Percentiles rank a stretch among this genome's conserved stretches.
phyloP scores from a whole-genome alignment of 2,329 filamentous ascomycete species.

The Lachnum nothofagi region DNA sequence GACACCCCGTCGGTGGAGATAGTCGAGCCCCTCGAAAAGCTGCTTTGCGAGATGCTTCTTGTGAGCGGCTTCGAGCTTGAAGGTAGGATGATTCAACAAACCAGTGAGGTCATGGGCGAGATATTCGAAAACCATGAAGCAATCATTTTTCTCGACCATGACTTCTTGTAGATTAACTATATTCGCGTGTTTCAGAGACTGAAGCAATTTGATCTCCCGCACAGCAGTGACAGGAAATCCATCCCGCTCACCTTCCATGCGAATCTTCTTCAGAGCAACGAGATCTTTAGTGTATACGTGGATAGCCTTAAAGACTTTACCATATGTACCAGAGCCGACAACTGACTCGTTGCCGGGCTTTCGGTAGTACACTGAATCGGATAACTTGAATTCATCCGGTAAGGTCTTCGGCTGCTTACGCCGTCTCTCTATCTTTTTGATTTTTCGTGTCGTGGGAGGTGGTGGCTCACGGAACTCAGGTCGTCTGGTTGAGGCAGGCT shows the following conservation, averaged over 20 bases:
- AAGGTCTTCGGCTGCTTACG: constrained; percentile 65
- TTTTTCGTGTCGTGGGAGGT: constrained; percentile 45
- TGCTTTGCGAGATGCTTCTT: constrained; percentile 92
- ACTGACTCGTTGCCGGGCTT: constrained; percentile 98
- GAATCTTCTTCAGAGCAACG: constrained; percentile 83
- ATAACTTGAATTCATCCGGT: constrained; percentile 65
- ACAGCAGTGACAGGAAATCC: constrained; percentile 88
- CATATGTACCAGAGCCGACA: constrained; percentile 90
- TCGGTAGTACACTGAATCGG: constrained; percentile 86
- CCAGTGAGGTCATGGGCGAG: constrained; percentile 93
- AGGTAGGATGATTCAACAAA: constrained; percentile 88
- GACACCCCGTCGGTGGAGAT: constrained; percentile 87
- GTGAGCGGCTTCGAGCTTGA: constrained; percentile 75
- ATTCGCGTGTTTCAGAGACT: constrained; percentile 75
- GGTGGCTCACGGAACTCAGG: constrained; percentile 31
- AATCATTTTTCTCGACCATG: constrained; percentile 98
- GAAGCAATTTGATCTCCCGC: constrained; percentile 85
- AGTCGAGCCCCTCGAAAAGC: constrained; percentile 88
- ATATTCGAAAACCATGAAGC: constrained; percentile 99
- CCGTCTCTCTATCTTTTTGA: constrained; percentile 64
- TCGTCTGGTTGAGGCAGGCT: constrained; percentile 46
- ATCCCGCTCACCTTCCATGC: constrained; percentile 89
- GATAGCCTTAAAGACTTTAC: constrained; percentile 89
- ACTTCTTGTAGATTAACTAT: constrained; percentile 81
- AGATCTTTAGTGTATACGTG: constrained; percentile 84